Evolutionary conservation across 75 land plant genomes (phyloP), one percentile per base, ranked within the genome.

Genomic region (Selaginella tamariscina): DNA sequence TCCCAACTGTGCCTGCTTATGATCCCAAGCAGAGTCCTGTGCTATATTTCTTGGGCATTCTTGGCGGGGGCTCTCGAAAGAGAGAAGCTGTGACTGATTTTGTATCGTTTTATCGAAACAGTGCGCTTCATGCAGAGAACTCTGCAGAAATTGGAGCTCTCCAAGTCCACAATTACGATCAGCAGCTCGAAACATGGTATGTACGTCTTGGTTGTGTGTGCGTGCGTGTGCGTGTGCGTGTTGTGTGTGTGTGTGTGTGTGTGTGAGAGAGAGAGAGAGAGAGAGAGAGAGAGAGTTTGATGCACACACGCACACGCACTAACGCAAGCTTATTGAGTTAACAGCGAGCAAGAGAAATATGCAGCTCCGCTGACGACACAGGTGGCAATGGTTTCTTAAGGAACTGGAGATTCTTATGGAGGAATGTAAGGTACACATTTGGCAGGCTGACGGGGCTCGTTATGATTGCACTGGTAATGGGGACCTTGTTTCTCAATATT

Each of bases 371-470:
- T 64, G 33, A 65, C 27, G 24, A 29, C 20, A 73, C 73, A 70
- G 55, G 67, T 65, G 8, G 49, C 30, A n/a, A 72, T 75, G 73
- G 73, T 75, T 65, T 75, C 29, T 39, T 75, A 24, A 32, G 77
- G 30, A 75, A 59, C 26, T 5, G 18, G 18, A 59, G 62, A 23
- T 26, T 23, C 26, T 8, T 59, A 23, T 59, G 62, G 62, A 8
- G 62, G n/a, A 59, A 59, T n/a, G 62, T 59, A 5, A 5, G 26
- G 8, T 59, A 59, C 26, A 59, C 62, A 2, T 59, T 59, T n/a
- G 21, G 8, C 26, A 5, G 62, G 62, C 26, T 59, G 9, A 59
- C 26, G 21, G 26, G 62, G 9, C 5, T 59, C 8, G 62, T 59
- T n/a, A 27, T 26, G 9, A 23, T 59, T 8, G 62, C 24, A n/a